A percentile compares a stretch with the other conserved stretches of the same genome.
Evolutionary conservation across 2,329 filamentous ascomycete genomes (phyloP).

Genomic region (Whalleya microplaca): DNA sequence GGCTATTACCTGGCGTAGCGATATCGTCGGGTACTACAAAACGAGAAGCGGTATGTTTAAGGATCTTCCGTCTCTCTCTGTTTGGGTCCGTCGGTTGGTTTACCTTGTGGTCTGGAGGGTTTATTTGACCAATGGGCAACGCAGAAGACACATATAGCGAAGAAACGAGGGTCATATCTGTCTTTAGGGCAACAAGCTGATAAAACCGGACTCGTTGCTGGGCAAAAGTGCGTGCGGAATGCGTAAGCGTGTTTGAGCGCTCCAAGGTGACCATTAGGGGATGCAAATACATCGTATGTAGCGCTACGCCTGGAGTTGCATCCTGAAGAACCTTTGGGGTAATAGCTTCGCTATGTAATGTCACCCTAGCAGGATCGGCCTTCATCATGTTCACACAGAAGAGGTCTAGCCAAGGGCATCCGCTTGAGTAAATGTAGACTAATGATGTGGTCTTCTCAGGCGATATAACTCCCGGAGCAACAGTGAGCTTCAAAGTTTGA

Average conservation of each 20-base stretch:
- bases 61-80: constrained; percentile 14
- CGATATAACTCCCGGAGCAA: constrained; percentile 34
- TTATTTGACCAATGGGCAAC: constrained; percentile 15
- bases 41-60: constrained; percentile 20
- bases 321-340: constrained; percentile 13
- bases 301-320: constrained; percentile 2
- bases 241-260: constrained; percentile 1
- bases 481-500: constrained; percentile 44
- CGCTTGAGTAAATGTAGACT: constrained; percentile 32
- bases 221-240: constrained; percentile 33
- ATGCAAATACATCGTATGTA: constrained; percentile 28
- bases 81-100: constrained; percentile 1
- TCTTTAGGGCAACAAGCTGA: constrained; percentile 48
- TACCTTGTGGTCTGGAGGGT: constrained; percentile 19
- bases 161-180: constrained; percentile 48
- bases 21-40: constrained; percentile 32
- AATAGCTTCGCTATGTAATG: constrained; percentile 30
- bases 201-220: constrained; percentile 47
- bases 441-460: constrained; percentile 21
- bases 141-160: constrained; percentile 35
- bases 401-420: constrained; percentile 32
- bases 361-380: constrained; percentile 24
- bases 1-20: constrained; percentile 1
- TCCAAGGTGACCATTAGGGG: constrained; percentile 31
- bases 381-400: constrained; percentile 29